Conservation (phyloP, 108 stramenopile species). For the Nitzschia sp. region DNA sequence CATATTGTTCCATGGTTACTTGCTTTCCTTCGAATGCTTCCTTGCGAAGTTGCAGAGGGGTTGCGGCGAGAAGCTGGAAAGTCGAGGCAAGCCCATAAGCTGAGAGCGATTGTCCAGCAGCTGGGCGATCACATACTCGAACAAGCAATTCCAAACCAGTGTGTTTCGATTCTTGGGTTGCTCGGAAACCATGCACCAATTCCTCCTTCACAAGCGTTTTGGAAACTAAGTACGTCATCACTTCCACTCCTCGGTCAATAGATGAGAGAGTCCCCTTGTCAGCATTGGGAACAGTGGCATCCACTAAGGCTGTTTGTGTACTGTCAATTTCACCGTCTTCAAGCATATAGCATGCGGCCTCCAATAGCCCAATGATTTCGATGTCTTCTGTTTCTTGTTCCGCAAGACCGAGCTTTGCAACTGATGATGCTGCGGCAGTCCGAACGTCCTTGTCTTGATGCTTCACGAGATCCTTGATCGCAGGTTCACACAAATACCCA, state of each 20-base stretch:
- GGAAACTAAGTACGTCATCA: constrained; percentile 80
- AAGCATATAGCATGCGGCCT: constrained; percentile 76
- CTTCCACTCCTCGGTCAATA: constrained; percentile 91
- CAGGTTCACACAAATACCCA: constrained; percentile 47
- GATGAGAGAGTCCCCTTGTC: constrained; percentile 50
- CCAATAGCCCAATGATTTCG: constrained; percentile 70
- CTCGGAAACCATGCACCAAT: constrained; percentile 80
- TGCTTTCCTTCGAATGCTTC: constrained; percentile 92
- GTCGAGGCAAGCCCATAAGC: constrained; percentile 88
- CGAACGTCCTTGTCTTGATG: constrained; percentile 69
- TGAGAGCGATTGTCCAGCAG: constrained; percentile 56
- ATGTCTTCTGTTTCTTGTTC: constrained; percentile 63
- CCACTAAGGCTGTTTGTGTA: constrained; percentile 13
- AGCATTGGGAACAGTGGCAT: constrained; percentile 20
- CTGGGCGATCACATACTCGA: constrained; percentile 54
- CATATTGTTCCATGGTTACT: constrained; percentile 94
- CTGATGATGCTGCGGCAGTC: constrained; percentile 78
- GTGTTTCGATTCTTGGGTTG: constrained; percentile 37
- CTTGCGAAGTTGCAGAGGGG: constrained; percentile 78
- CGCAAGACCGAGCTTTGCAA: constrained; percentile 83
- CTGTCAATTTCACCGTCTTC: constrained; percentile 48
- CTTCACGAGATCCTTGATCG: constrained; percentile 54
- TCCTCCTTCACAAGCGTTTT: constrained; percentile 91
- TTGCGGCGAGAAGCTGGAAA: constrained; percentile 81
- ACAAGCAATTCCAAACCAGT: constrained; percentile 76